These are phyloP conservation scores for Setaria italica DNA, from an alignment of 202 grass and related monocot genomes.

Conservation along the genomic window DNA sequence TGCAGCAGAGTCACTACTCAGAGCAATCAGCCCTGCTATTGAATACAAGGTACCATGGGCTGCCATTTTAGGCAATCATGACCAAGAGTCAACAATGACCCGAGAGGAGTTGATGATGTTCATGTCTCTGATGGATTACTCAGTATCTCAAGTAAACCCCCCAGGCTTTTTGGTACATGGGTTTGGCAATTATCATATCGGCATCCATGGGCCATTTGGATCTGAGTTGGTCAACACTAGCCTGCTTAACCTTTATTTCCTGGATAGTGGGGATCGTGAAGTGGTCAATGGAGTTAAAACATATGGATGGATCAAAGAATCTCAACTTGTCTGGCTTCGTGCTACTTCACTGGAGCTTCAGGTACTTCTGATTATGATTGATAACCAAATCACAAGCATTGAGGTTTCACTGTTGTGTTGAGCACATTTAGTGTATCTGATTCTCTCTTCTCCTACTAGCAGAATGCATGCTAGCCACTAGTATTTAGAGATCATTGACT, in stretches of 20 bases:
- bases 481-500: background rate
- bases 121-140: constrained; percentile 94
- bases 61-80: constrained; percentile 87
- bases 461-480: background rate
- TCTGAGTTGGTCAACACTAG: constrained; percentile 74
- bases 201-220: constrained; percentile 73
- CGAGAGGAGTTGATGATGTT: constrained; percentile 78
- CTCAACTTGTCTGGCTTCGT: constrained; percentile 78
- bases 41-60: constrained; percentile 79
- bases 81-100: constrained; percentile 95
- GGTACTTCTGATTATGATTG: constrained; percentile 49
- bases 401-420: background rate
- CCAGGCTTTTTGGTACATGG: constrained; percentile 78
- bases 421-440: background rate
- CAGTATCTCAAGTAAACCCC: constrained; percentile 86
- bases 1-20: constrained; percentile 91
- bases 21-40: constrained; percentile 69
- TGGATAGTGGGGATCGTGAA: constrained; percentile 88
- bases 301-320: constrained; percentile 95
- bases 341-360: constrained; percentile 65
- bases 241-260: constrained; percentile 88
- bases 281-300: constrained; percentile 70
- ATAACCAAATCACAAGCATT: background rate
- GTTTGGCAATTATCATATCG: constrained; percentile 87
- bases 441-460: background rate